These are phyloP conservation scores for Malus asiatica DNA, from an alignment of 306 rosid genomes.

Conservation along the genomic window DNA sequence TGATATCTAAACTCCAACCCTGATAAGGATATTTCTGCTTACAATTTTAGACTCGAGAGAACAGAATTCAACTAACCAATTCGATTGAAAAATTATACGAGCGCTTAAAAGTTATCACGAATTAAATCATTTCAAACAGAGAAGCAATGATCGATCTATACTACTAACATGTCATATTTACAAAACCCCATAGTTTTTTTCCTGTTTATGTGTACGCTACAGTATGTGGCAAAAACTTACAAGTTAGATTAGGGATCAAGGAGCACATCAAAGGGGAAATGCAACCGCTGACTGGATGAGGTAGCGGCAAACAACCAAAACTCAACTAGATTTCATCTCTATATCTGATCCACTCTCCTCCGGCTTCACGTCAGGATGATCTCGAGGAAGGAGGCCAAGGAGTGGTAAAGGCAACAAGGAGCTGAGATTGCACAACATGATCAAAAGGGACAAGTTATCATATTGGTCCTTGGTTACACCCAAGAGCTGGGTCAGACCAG, in stretches of 20 bases:
- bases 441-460: slow-evolving; percentile 65
- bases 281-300: not conserved
- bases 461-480: slow-evolving; percentile 84
- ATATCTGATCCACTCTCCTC: slow-evolving; percentile 50
- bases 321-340: slow-evolving; percentile 75
- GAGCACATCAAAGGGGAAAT: not conserved
- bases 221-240: not conserved
- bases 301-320: slow-evolving; percentile 12
- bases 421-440: slow-evolving; percentile 83
- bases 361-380: slow-evolving; percentile 31
- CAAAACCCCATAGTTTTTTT: slow-evolving; percentile 8
- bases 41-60: too few relatives aligned
- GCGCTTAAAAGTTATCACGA: too few relatives aligned
- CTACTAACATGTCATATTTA: slow-evolving; percentile 11
- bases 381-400: slow-evolving; percentile 80
- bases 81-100: too few relatives aligned
- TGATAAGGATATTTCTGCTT: too few relatives aligned
- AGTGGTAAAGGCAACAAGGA: slow-evolving; percentile 89
- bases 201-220: slow-evolving; percentile 11
- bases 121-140: not conserved
- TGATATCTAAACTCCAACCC: too few relatives aligned
- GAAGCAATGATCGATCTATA: not conserved
- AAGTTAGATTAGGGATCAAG: not conserved
- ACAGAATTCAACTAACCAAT: too few relatives aligned
- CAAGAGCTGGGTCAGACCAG: slow-evolving; percentile 76